Base-by-base conservation (phyloP, 805 yeast species). In the Saccharomycopsis sp. region DNA sequence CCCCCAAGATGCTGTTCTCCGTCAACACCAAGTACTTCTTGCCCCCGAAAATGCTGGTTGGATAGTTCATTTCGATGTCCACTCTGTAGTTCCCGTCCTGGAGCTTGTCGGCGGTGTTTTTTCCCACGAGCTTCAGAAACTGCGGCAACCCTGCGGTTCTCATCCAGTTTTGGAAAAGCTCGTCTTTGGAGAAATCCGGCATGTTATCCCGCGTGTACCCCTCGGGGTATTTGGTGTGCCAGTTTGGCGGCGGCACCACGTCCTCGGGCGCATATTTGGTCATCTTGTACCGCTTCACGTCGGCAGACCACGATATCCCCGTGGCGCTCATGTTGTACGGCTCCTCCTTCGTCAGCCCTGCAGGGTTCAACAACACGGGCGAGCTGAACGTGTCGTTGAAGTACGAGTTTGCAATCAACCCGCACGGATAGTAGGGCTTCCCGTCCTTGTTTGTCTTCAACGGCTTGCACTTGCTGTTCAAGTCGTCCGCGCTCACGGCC, bases 31-130 rank as follows among this genome's bases (percentile, higher is more conserved):
- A 49, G 3, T 85, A 71, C 61, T 92, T 92, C 16, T 84, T 75
- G n/a, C 98, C 98, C 3, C 95, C 94, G 63, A 77, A 92, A 3
- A 73, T 61, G 0, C 77, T 58, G 10, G 85, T 89, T 1, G 96
- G 94, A 61, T 83, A 92, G 61, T 87, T 80, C 60, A 81, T 60
- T 7, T 67, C 85, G 46, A 89, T 71, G 37, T 69, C 68, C 33
- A 87, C 61, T 45, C 69, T 66, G 58, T 89, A 92, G 8, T 73
- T 72, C 3, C 92, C 92, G 4, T 65, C 63, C 9, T 59, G 54
- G 46, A 82, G 58, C 2, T 60, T 59, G 30, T 75, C 78, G 36
- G 74, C 55, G 46, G 73, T 77, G 53, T 80, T 81, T 55, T 83
- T 68, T 40, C 73, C 65, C 8, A 75, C 74, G 57, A 83, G 59